These are phyloP conservation scores for Abortiporus biennis DNA, from an alignment of 1,284 basidiomycete genomes.

Conservation along the genomic window DNA sequence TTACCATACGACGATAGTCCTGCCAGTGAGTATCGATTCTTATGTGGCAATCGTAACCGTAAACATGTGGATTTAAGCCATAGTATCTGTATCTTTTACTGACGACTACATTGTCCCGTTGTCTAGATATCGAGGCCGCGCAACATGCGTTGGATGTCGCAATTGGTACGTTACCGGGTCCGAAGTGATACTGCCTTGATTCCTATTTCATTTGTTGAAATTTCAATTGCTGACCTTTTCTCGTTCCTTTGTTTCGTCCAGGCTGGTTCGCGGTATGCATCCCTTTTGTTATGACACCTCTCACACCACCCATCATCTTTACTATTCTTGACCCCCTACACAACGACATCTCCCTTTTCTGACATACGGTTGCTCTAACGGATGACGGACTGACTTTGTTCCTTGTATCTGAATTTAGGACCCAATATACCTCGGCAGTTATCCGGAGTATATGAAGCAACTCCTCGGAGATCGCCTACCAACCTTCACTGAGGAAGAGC, in stretches of 20 bases:
- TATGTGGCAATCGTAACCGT: too few species aligned
- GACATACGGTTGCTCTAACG: neutral
- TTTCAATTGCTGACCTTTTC: constrained; percentile 12
- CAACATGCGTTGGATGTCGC: constrained; percentile 62
- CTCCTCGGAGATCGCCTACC: constrained; percentile 64
- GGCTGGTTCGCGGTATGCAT: constrained; percentile 57
- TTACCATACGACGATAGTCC: constrained; percentile 42
- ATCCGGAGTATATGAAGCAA: constrained; percentile 56
- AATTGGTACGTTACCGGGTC: constrained; percentile 39
- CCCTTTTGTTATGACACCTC: neutral
- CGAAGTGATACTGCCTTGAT: constrained; percentile 2
- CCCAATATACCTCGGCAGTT: constrained; percentile 69
- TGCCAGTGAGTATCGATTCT: constrained; percentile 30
- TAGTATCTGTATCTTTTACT: too few species aligned
- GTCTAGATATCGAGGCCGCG: constrained; percentile 52
- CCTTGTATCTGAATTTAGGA: constrained; percentile 34
- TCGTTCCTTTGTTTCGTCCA: constrained; percentile 15
- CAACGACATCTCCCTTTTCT: neutral
- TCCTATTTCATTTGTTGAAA: constrained; percentile 4
- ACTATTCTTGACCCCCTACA: neutral
- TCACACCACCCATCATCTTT: neutral
- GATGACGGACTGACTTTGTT: constrained; percentile 6
- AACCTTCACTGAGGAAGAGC: constrained; percentile 56
- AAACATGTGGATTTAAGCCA: too few species aligned
- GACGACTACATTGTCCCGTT: neutral